Percentiles rank a stretch among this genome's conserved stretches.
Evolutionary conservation across 331 rosid genomes (phyloP).

Genomic region (Spiraea crenata): DNA sequence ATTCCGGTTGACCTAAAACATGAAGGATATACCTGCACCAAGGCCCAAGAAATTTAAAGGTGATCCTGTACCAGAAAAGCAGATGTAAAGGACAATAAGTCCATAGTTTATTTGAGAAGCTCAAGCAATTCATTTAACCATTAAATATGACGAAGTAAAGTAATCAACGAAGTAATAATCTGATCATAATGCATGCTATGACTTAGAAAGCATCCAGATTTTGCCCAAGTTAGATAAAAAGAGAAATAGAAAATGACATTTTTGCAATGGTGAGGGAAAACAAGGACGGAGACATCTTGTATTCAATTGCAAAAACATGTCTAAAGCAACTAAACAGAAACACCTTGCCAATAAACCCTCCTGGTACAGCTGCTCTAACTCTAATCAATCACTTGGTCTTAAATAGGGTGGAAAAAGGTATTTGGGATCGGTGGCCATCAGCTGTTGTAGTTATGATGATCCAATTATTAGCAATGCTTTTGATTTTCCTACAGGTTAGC

Average conservation of each 20-base stretch:
- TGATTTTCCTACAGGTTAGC: not conserved
- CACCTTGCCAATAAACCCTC: not conserved
- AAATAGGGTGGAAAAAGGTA: not conserved
- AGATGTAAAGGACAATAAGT: not conserved
- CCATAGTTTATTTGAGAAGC: too few relatives aligned
- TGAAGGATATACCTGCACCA: slow-evolving; percentile 66
- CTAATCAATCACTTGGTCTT: not conserved
- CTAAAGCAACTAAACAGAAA: not conserved
- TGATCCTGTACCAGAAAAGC: slow-evolving; percentile 52
- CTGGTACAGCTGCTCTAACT: not conserved
- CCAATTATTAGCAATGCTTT: not conserved
- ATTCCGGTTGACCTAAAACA: not conserved
- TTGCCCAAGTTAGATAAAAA: not conserved
- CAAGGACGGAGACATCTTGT: not conserved
- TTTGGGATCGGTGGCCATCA: not conserved
- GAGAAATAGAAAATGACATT: not conserved
- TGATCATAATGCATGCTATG: too few relatives aligned
- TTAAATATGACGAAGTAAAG: not conserved
- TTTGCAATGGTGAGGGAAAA: not conserved
- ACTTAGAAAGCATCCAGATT: not conserved
- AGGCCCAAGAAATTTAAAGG: slow-evolving; percentile 90
- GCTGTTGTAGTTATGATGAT: not conserved
- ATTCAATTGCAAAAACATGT: not conserved
- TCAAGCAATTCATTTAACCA: too few relatives aligned
- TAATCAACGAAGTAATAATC: not conserved